Evolutionary conservation across 2,329 filamentous ascomycete genomes (phyloP), one percentile per base, ranked within the genome.

Genomic region (Beauveria sp.): DNA sequence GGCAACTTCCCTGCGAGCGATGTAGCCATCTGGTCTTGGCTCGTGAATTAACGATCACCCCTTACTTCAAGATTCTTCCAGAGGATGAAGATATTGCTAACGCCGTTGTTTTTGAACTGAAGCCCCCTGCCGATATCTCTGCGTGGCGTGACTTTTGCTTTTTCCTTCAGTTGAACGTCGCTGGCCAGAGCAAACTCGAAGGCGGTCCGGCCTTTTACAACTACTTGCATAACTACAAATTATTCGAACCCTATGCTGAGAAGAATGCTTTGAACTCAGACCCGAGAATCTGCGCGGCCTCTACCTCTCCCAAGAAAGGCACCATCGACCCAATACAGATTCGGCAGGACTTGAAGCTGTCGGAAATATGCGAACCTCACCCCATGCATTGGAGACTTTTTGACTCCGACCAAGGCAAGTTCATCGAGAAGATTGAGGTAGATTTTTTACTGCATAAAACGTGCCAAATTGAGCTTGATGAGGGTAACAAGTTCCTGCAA

Each of bases 61-160:
- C 26, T 7, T 43, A 20, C 42, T 0, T 40, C 1, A n/a, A 47
- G 1, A 9, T 12, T 5, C 50, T 60, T 5, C 58, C 58, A 3
- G 30, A 54, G 1, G 26, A 60, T 26, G 5, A 4, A 1, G 10
- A 59, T n/a, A 3, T 18, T n/a, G 50, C 50, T 0, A 3, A 53
- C 1, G 5, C 28, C 1, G 1, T 54, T 6, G 7, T 47, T 47
- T 60, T 60, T 7, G 58, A 60, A 14, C 28, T 60, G 0, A 14
- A 20, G 5, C 20, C 47, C 8, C 58, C 58, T 4, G 38, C n/a
- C 0, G 49, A 60, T 3, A 22, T 60, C 1, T n/a, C 42, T 16
- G 42, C 58, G 0, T 54, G 49, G 50, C 50, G 58, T 5, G 58
- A 60, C 8, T 28, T 60, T 26, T 40, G 50, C 22, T 10, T 46